These are phyloP conservation scores for Cyclaneusma minus DNA, from an alignment of 2,329 filamentous ascomycete genomes.

Conservation along the genomic window DNA sequence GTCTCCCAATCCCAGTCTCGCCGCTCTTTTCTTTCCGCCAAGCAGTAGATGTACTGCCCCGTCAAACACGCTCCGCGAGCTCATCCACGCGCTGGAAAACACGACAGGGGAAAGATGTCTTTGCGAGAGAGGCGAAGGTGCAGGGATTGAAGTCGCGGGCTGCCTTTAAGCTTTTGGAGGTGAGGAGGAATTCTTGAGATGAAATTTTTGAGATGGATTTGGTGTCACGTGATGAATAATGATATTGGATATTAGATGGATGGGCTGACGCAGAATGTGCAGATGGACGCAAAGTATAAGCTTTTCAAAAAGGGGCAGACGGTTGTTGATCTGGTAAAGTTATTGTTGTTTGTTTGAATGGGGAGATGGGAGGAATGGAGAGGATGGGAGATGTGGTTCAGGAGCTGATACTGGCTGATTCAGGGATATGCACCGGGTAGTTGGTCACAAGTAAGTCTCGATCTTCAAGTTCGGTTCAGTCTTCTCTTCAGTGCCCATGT, in stretches of 20 bases:
- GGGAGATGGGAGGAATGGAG: too few relatives aligned
- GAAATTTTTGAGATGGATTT: slow-evolving; percentile 2
- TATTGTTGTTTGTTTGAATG: too few relatives aligned
- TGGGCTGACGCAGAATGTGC: too few relatives aligned
- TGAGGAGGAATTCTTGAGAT: slow-evolving; percentile 18
- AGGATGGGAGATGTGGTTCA: too few relatives aligned
- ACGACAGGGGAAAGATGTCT: slow-evolving; percentile 60
- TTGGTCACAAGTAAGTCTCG: slow-evolving; percentile 49
- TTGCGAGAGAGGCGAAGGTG: slow-evolving; percentile 59
- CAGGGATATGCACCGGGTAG: slow-evolving; percentile 64
- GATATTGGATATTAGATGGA: slow-evolving; percentile 46
- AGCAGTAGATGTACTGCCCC: too few relatives aligned
- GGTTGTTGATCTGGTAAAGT: slow-evolving; percentile 72
- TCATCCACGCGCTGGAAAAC: slow-evolving; percentile 72
- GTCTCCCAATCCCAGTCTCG: too few relatives aligned
- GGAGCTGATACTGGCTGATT: too few relatives aligned
- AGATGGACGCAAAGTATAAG: slow-evolving; percentile 57
- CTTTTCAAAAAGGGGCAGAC: slow-evolving; percentile 71
- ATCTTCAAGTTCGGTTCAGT: too few relatives aligned
- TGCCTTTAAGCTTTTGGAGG: slow-evolving; percentile 85
- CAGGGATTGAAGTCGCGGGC: slow-evolving; percentile 76
- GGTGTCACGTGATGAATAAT: slow-evolving; percentile 3
- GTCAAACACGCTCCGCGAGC: slow-evolving; percentile 18
- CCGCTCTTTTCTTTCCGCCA: too few relatives aligned
- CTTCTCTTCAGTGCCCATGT: too few relatives aligned